These are phyloP conservation scores for Carpinus fangiana DNA, from an alignment of 306 rosid genomes.

Conservation along the genomic window DNA sequence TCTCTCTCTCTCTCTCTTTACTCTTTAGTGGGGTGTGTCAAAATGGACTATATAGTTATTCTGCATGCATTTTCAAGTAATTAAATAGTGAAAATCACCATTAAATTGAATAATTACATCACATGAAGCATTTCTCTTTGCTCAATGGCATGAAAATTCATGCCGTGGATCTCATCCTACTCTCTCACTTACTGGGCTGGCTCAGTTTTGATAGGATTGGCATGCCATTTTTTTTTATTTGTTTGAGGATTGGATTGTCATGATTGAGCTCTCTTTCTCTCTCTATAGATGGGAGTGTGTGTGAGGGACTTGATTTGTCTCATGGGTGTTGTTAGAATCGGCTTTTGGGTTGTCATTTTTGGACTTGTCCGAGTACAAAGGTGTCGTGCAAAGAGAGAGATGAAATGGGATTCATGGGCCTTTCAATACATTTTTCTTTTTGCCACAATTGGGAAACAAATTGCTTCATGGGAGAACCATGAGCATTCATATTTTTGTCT, in stretches of 20 bases:
- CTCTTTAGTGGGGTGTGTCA: background rate
- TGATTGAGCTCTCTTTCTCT: background rate
- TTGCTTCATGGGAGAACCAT: background rate
- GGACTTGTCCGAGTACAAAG: background rate
- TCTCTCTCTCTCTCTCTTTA: background rate
- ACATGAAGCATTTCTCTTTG: no score
- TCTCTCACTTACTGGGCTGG: background rate
- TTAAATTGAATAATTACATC: no score
- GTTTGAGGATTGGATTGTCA: conserved; percentile 3
- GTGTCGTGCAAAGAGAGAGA: background rate
- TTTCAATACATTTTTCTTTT: background rate
- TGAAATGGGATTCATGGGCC: background rate
- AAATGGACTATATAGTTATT: no score
- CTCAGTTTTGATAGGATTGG: background rate
- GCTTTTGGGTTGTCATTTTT: conserved; percentile 8
- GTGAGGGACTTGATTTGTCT: background rate
- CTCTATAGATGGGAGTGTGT: background rate
- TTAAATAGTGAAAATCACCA: no score
- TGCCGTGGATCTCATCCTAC: no score
- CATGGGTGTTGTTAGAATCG: background rate
- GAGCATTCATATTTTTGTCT: background rate
- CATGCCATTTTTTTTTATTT: background rate
- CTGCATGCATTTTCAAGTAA: no score
- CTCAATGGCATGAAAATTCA: no score
- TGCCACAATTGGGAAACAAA: background rate